Base-by-base conservation (phyloP, 805 yeast genomes). In the Myxozyma vanderwaltii region DNA sequence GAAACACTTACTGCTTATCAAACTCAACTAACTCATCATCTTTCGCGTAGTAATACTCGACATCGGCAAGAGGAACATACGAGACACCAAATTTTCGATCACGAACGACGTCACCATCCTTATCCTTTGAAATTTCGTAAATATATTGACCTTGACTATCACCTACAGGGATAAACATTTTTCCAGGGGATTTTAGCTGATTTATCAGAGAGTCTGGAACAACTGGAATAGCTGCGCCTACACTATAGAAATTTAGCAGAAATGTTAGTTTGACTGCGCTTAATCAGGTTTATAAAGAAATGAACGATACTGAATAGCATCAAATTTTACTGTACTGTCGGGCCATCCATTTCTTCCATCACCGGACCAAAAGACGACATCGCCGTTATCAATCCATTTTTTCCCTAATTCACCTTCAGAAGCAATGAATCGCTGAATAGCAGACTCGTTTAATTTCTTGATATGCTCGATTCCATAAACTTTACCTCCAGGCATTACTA, bases 401-500 rank as follows among this genome's bases (percentile, higher is more conserved):
- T 52, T 39, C 12, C 60, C 64, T 5, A n/a, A 12, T 4, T 43
- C 49, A 5, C 49, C 56, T 13, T 51, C 54, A 4, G 57, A 57
- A 4, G 19, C 24, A 3, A 17, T 26, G 46, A 59, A 59, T 24
- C 64, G 13, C 19, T 35, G 19, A 38, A 33, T 35, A 1, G 55
- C 59, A 4, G 50, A 54, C 15, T 49, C 55, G 36, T 50, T 53
- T 26, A 61, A 39, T 36, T 58, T 60, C 38, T 29, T 40, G 33
- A 64, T 56, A 39, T 64, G 68, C 45, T 64, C 65, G 12, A 64
- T 43, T 3, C 66, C 65, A 21, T 51, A 43, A 17, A 63, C 65
- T 29, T n/a, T 43, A 26, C 64, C 64, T 10, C 60, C 65, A 1
- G 52, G 48, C 43, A 51, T 29, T 17, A 64, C 67, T 38, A 64